These are phyloP conservation scores for Diplodia mutila DNA, from an alignment of 2,329 filamentous ascomycete species.

Conservation along the genomic window DNA sequence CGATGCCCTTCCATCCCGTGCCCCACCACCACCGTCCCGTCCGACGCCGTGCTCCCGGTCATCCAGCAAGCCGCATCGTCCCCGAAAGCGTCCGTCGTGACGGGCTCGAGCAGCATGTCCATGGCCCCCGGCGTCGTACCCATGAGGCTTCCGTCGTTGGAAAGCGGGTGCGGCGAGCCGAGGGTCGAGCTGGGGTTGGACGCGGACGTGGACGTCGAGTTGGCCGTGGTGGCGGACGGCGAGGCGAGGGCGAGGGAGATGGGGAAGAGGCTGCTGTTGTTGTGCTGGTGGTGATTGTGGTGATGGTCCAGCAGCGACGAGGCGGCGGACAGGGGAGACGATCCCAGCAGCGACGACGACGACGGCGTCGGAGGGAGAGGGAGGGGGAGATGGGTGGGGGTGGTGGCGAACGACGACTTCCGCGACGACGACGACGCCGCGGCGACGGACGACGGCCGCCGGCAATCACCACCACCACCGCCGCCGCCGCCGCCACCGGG, in stretches of 20 bases:
- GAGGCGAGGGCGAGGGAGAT: background rate
- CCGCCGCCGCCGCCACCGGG: no score
- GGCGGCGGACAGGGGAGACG: background rate
- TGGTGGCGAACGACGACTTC: no score
- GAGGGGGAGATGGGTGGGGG: no score
- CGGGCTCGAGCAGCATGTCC: background rate
- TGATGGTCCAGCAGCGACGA: background rate
- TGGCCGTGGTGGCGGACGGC: background rate
- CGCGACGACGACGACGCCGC: background rate
- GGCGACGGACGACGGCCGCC: background rate
- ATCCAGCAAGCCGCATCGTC: background rate
- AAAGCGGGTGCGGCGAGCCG: background rate
- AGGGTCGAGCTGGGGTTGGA: background rate
- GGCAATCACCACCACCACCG: no score
- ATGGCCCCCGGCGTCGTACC: background rate
- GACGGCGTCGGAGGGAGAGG: background rate
- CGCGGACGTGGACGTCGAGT: background rate
- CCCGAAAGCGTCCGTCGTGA: no score
- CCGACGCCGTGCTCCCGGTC: background rate
- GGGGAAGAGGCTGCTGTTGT: background rate
- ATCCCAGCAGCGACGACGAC: background rate
- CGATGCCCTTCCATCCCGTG: background rate
- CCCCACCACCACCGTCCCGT: background rate
- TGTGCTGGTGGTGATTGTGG: background rate
- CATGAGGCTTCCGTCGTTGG: background rate